phyloP scores from a whole-genome alignment of 345 rosid genomes.

The Aegle marmelos region DNA sequence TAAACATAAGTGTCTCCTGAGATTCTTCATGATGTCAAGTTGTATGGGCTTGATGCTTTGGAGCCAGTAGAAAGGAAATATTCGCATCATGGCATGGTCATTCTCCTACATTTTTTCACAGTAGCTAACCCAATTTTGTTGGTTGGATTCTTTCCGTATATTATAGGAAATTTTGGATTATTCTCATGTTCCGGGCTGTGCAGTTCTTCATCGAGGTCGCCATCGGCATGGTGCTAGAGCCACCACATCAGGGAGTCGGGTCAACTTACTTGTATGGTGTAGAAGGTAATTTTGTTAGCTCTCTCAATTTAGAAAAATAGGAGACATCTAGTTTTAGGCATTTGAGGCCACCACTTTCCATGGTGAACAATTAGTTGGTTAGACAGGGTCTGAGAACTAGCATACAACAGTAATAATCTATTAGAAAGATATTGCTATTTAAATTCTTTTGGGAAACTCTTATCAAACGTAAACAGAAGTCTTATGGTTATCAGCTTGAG shows the following conservation, averaged over 20 bases:
- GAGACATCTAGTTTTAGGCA: neutral
- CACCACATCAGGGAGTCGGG: conserved; percentile 71
- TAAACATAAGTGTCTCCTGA: neutral
- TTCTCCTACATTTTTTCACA: neutral
- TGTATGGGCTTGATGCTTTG: neutral
- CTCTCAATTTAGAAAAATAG: neutral
- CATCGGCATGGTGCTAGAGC: conserved; percentile 99
- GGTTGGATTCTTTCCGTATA: conserved; percentile 6
- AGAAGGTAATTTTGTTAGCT: conserved; percentile 55
- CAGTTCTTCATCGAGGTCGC: conserved; percentile 89
- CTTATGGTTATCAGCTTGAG: neutral
- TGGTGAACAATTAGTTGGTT: neutral
- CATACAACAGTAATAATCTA: neutral
- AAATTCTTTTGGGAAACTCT: neutral
- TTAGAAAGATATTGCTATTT: neutral
- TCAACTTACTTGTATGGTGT: conserved; percentile 90
- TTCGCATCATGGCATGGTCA: neutral
- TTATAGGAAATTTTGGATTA: conserved; percentile 74
- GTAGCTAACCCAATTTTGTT: neutral
- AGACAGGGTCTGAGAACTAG: neutral
- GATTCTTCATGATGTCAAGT: neutral
- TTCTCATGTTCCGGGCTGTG: conserved; percentile 75
- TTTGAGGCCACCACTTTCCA: neutral
- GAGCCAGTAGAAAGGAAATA: neutral
- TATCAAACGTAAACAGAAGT: neutral